Percentiles rank a stretch among this genome's conserved stretches.
These are phyloP conservation scores for Aspergillus cristatus DNA, from an alignment of 495 filamentous ascomycete species.

Conservation along the genomic window DNA sequence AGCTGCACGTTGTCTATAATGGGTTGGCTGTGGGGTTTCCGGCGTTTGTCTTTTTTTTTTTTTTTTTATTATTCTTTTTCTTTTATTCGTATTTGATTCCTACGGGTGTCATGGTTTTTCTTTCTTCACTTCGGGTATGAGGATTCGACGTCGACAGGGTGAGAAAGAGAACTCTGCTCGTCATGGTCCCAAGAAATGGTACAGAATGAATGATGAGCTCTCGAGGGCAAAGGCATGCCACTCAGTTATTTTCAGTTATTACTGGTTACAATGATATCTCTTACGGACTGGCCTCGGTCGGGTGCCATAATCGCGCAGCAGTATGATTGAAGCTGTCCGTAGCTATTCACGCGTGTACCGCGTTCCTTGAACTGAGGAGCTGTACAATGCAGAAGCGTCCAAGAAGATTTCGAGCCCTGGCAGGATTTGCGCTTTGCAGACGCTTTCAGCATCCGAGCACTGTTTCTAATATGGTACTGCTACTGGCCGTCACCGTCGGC, in stretches of 20 bases:
- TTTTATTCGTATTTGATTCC: constrained; percentile 15
- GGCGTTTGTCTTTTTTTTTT: constrained; percentile 22
- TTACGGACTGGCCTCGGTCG: constrained; percentile 2
- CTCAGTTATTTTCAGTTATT: too few species aligned
- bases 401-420: too few species aligned
- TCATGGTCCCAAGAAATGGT: constrained; percentile 9
- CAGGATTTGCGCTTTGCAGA: too few species aligned
- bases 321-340: too few species aligned
- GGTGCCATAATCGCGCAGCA: too few species aligned
- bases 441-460: too few species aligned
- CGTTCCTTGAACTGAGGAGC: too few species aligned
- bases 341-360: too few species aligned
- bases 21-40: constrained; percentile 38
- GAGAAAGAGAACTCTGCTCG: constrained; percentile 14
- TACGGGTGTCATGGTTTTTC: constrained; percentile 24
- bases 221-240: too few species aligned
- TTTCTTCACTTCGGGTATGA: constrained; percentile 13
- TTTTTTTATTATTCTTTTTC: constrained; percentile 11
- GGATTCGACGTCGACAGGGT: constrained; percentile 17
- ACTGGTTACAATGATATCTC: constrained; percentile 17
- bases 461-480: too few species aligned
- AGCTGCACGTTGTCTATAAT: constrained; percentile 28
- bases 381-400: too few species aligned
- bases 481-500: too few species aligned
- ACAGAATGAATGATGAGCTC: constrained; percentile 11